A percentile compares a stretch with the other conserved stretches of the same genome.
phyloP scores from a whole-genome alignment of 2,329 filamentous ascomycete species.

The Hymenoscyphus albidus region DNA sequence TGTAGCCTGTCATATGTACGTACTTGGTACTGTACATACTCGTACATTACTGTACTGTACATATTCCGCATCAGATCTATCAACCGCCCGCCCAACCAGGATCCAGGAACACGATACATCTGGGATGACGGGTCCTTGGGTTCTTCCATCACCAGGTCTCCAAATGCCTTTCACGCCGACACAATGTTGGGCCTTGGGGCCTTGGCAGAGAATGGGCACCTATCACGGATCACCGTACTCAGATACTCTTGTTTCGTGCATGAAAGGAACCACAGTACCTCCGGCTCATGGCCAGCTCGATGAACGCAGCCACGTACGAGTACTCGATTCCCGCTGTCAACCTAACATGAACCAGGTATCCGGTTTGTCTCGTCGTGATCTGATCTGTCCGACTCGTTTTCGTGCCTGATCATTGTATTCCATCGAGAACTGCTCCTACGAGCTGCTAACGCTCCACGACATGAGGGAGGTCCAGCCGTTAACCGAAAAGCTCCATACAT shows the following conservation, averaged over 20 bases:
- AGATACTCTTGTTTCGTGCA: background rate
- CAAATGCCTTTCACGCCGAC: background rate
- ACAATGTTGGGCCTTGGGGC: background rate
- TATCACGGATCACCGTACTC: background rate
- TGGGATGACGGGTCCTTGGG: background rate
- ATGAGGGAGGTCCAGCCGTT: background rate
- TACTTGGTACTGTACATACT: too few species aligned
- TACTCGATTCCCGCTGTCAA: background rate
- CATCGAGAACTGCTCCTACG: background rate
- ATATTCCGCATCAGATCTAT: background rate
- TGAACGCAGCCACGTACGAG: background rate
- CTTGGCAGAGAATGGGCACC: background rate
- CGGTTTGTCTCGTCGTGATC: background rate
- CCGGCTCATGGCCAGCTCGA: background rate
- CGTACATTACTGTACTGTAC: background rate
- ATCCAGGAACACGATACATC: background rate
- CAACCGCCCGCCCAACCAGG: background rate
- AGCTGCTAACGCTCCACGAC: background rate
- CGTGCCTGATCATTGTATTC: background rate
- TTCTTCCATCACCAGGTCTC: background rate
- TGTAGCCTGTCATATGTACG: too few species aligned
- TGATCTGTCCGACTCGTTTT: background rate
- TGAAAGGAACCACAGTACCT: background rate
- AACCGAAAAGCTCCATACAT: background rate
- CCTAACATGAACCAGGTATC: background rate